A percentile compares a stretch with the other conserved stretches of the same genome.
Evolutionary conservation across 116 monocot species (phyloP).

Genomic region (Phalaenopsis hybrid): DNA sequence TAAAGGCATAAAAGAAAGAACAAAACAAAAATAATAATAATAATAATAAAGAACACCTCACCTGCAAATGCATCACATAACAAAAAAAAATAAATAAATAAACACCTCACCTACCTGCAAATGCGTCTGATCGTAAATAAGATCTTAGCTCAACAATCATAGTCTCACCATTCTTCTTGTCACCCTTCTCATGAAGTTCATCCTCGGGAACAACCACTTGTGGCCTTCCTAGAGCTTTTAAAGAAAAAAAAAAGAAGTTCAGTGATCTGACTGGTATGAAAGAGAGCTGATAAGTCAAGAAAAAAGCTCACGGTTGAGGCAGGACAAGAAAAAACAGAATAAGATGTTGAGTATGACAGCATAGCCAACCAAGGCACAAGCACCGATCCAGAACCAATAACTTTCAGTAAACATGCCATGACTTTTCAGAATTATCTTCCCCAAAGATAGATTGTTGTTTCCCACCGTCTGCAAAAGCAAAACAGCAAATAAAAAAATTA

Average conservation of each 20-base stretch:
- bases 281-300: background rate
- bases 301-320: constrained; percentile 74
- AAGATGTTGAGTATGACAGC: constrained; percentile 75
- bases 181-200: constrained; percentile 45
- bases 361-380: constrained; percentile 83
- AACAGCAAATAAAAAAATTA: background rate
- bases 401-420: constrained; percentile 60
- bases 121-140: constrained; percentile 42
- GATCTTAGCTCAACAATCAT: constrained; percentile 54
- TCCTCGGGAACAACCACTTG: constrained; percentile 82
- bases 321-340: constrained; percentile 74
- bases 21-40: background rate
- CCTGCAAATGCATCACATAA: constrained; percentile 26
- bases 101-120: constrained; percentile 29
- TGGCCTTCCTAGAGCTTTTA: constrained; percentile 66
- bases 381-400: constrained; percentile 97
- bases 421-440: constrained; percentile 54
- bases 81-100: background rate
- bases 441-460: constrained; percentile 33
- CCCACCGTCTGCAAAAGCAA: constrained; percentile 41
- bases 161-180: constrained; percentile 36
- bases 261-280: constrained; percentile 4
- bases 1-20: background rate
- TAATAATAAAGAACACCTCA: constrained; percentile 8
- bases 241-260: background rate